Base-by-base conservation (phyloP, 306 rosid genomes). In the Abrus precatorius region DNA sequence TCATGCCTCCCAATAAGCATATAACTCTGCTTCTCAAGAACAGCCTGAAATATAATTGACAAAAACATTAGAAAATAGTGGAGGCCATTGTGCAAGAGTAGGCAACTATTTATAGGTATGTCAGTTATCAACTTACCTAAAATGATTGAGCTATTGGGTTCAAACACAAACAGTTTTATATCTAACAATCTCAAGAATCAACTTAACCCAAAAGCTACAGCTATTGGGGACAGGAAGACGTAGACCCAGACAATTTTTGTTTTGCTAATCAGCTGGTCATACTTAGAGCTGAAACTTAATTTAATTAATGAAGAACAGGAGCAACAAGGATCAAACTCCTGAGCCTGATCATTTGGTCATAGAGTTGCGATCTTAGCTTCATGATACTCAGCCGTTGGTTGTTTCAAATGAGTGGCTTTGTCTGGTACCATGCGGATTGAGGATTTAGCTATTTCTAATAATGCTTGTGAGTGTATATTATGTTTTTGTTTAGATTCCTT, bases 1-100 rank as follows among this genome's bases (percentile, higher is more conserved):
- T 96, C 99, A 77, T 93, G 90, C 85, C 99, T 92, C 85, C 99
- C 99, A 88, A 96, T 92, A 52, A 96, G 97, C 99, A 96, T 93
- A 75, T 96, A 96, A 82, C 98, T 92, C 89, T 96, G 99, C 90
- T 96, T 96, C 89, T 96, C 99, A 86, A 96, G 93, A 84, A 96
- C 99, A 60, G 98, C 97, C 99, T 96, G 91, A 69, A 86, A 76
- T 50, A 80, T 59, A 64, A 81, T 74, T 49, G 63, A 72, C 69
- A 80, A 48, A 70, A 69, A 27, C 75, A 52, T 79, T 50, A 38
- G 27, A 44, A 49, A 61, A 76, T 9, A 14, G 41, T 54, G 30
- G 83, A 71, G 48, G 73, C 43, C 66, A 73, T 27, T 43, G 59
- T 34, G 66, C 13, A 29, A 77, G 69, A 74, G 53, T 41, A 66